Conservation (phyloP, 2,329 filamentous ascomycete genomes). For the Macroventuria anomochaeta region DNA sequence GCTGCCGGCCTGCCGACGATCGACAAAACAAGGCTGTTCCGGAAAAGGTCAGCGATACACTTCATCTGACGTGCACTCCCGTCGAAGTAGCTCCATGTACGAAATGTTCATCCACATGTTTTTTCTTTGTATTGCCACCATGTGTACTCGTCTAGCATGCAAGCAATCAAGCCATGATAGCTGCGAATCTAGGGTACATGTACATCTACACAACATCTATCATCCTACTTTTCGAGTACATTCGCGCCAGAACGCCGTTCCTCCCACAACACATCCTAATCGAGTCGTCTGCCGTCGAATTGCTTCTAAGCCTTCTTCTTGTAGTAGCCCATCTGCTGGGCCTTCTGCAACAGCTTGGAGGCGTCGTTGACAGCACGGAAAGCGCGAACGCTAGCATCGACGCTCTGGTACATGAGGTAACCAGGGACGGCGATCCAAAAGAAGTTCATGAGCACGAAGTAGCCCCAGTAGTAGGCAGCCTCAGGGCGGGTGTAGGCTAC, state of each 20-base stretch:
- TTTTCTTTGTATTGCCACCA: background rate
- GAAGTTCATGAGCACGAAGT: slow-evolving; percentile 70
- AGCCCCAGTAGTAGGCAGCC: slow-evolving; percentile 69
- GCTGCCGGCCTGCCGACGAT: too few relatives aligned
- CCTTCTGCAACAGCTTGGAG: slow-evolving; percentile 41
- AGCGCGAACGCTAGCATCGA: slow-evolving; percentile 42
- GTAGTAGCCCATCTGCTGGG: slow-evolving; percentile 31
- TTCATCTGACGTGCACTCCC: background rate
- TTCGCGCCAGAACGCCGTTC: background rate
- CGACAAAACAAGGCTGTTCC: background rate
- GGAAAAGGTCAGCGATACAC: background rate
- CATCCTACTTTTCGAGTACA: background rate
- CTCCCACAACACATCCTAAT: background rate
- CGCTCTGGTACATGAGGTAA: slow-evolving; percentile 45
- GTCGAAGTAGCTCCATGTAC: background rate
- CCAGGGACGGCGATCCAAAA: slow-evolving; percentile 69
- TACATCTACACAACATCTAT: slow-evolving; percentile 1
- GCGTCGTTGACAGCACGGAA: slow-evolving; percentile 46
- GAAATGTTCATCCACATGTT: background rate
- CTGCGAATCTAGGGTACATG: slow-evolving; percentile 12
- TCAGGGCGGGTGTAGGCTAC: slow-evolving; percentile 67
- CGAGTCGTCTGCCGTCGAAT: background rate
- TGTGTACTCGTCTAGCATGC: slow-evolving; percentile 1
- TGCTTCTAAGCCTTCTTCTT: slow-evolving; percentile 36
- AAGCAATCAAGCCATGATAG: background rate